These are phyloP conservation scores for Penicillium turbatum DNA, from an alignment of 495 filamentous ascomycete genomes.

Conservation along the genomic window DNA sequence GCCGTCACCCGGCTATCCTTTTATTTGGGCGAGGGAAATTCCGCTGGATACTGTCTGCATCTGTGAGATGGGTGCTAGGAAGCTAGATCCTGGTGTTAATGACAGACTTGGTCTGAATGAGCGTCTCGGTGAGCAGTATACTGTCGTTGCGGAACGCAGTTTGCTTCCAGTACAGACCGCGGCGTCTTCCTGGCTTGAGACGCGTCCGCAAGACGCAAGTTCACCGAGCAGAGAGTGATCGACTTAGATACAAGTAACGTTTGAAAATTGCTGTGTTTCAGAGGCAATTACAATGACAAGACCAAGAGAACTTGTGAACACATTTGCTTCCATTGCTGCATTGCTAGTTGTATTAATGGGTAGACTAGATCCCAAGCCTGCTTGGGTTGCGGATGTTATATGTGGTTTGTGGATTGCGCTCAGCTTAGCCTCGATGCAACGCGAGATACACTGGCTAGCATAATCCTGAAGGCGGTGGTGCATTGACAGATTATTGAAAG, in stretches of 20 bases:
- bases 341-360: constrained; percentile 3
- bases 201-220: background rate
- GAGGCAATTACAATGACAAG: too few relatives aligned
- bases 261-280: too few relatives aligned
- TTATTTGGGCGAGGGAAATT: constrained; percentile 60
- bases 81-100: constrained; percentile 32
- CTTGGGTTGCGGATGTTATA: constrained; percentile 13
- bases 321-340: constrained; percentile 1
- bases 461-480: too few relatives aligned
- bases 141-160: constrained; percentile 34
- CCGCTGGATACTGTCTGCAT: constrained; percentile 61
- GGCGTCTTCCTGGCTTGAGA: background rate
- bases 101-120: constrained; percentile 26
- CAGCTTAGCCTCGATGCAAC: too few relatives aligned
- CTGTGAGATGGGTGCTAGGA: constrained; percentile 75
- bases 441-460: background rate
- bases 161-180: constrained; percentile 12
- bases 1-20: constrained; percentile 17
- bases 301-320: background rate
- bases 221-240: background rate
- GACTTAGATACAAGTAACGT: too few relatives aligned
- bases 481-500: background rate
- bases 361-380: constrained; percentile 23
- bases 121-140: constrained; percentile 43
- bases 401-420: background rate